Base-by-base conservation (phyloP, 345 rosid genomes). In the Eucalyptus marginata region DNA sequence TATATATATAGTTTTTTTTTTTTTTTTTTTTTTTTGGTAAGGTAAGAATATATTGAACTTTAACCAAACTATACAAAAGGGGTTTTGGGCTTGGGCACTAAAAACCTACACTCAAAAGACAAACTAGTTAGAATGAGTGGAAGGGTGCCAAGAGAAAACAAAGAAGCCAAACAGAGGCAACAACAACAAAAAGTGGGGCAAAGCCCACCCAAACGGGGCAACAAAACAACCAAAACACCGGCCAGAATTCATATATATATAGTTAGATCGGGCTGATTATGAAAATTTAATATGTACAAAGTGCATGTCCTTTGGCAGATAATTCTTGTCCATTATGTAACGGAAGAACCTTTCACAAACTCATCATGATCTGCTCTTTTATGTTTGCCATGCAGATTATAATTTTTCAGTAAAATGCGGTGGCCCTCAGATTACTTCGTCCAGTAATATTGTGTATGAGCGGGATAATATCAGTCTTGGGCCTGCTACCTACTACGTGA, bases 351-450 rank as follows among this genome's bases (percentile, higher is more conserved):
- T n/a, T 13, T 64, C 36, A 13, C 33, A n/a, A 7, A 64, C 36
- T 64, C 36, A 64, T 64, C 18, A 64, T 4, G 76, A 64, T 24
- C 31, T 47, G 29, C 31, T n/a, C 49, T n/a, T 52, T 86, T 50
- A 33, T 89, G 49, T 49, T 85, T 33, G 25, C 56, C 49, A 43
- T 33, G 33, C 92, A 96, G 99, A 95, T 93, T 93, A 79, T 64
- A 89, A 91, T 43, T 95, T 97, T 87, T 87, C 93, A 3, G 90
- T 95, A 68, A 96, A 97, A 87, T 93, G 94, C 64, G 97, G 98
- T 64, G 99, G 98, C 91, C 95, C 94, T 87, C 89, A 86, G 89
- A 91, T 93, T 88, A 90, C 79, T 43, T 93, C 96, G 22, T 91
- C 92, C 16, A 87, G 76, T 59, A 80, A 91, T 79, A 90, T 89